Base-by-base conservation (phyloP, 1,284 basidiomycete species). In the Puccinia hordei region DNA sequence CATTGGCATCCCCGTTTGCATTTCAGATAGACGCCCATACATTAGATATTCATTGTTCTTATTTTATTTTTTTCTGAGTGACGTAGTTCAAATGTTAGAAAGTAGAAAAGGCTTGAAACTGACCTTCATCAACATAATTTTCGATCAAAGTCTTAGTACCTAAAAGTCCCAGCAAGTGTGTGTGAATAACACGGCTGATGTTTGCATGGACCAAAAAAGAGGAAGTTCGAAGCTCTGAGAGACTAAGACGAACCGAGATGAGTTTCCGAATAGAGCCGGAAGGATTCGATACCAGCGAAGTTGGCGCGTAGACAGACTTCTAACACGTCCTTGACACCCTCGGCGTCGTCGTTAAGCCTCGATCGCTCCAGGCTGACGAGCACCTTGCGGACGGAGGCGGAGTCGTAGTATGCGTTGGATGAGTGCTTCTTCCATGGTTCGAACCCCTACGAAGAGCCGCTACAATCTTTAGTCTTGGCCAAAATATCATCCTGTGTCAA, bases 211-310 rank as follows among this genome's bases (percentile, higher is more conserved):
- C 6, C 6, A 33, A 61, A 41, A 63, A 33, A 74, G 35, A 46
- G 13, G 24, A 46, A 33, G 9, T 35, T 38, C 24, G 8, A 24
- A 73, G 41, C 15, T n/a, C 38, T 66, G 63, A 35, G 15, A 57
- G n/a, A 24, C 9, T n/a, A 57, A 4, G 22, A 41, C 51, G 24
- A 0, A 73, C 83, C 84, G 30, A 82, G 84, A 87, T 85, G 84
- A 91, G 93, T 89, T 94, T 86, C 93, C 85, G 92, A 94, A 85
- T 98, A 98, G 76, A 98, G 87, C 83, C 93, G 91, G 81, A 92
- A 87, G 72, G 93, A 94, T 86, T 98, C 96, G 0, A 94, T 91
- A 0, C 94, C 97, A 12, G 93, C 97, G 88, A 98, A 99, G 86
- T 98, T 98, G 73, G 91, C 90, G 78, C 95, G 89, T 63, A 98